Conservation (phyloP, 345 rosid species). For the Melastoma malabathricum region DNA sequence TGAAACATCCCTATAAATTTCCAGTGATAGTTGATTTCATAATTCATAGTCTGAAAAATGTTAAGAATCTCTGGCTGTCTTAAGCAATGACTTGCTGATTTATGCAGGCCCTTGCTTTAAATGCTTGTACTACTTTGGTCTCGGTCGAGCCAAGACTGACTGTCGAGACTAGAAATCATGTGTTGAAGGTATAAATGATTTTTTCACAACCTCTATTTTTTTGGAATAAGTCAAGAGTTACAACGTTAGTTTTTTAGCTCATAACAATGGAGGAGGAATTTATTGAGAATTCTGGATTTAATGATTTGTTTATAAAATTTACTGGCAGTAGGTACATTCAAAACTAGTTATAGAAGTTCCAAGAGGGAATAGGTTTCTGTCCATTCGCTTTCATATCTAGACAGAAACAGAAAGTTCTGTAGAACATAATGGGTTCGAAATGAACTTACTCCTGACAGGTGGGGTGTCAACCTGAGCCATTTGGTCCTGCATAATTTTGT, state of each 20-base stretch:
- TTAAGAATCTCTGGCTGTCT: background rate
- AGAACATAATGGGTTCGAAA: no score
- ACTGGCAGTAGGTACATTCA: no score
- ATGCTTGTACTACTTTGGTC: slow-evolving; percentile 91
- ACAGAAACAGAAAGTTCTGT: no score
- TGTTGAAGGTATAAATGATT: slow-evolving; percentile 53
- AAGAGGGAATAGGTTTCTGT: no score
- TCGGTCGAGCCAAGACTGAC: slow-evolving; percentile 94
- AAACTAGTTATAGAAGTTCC: no score
- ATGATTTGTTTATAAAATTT: no score
- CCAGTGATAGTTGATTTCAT: background rate
- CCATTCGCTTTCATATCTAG: no score
- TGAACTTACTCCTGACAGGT: no score
- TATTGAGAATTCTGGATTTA: no score
- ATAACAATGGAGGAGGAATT: no score
- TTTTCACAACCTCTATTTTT: background rate
- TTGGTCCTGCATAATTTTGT: no score
- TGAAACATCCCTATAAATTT: background rate
- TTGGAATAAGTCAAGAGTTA: background rate
- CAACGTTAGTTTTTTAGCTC: background rate
- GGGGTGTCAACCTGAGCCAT: no score
- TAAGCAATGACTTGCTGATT: slow-evolving; percentile 11
- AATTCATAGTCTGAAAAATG: background rate
- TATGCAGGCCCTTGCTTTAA: slow-evolving; percentile 81
- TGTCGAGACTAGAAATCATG: slow-evolving; percentile 82